Percentiles rank a stretch among this genome's conserved stretches.
Evolutionary conservation across 139 green algal genomes (phyloP).

Genomic region (Chlorella sp.): DNA sequence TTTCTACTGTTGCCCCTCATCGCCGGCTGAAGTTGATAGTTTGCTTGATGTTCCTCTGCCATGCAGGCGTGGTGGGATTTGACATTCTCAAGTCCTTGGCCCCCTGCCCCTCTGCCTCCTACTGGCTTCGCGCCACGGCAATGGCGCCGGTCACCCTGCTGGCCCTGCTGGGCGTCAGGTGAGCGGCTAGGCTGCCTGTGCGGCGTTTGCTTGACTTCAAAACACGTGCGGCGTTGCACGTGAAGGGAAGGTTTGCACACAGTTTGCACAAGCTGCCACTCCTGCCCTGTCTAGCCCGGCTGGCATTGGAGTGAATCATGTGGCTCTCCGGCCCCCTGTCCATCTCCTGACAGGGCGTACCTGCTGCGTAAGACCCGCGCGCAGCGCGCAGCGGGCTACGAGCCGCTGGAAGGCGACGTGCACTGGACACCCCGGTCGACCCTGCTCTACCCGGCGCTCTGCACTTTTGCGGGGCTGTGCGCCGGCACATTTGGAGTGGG

Average conservation of each 20-base stretch:
- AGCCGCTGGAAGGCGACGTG: constrained; percentile 43
- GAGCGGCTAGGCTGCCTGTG: too few relatives aligned
- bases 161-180: constrained; percentile 31
- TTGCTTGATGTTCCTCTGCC: not conserved
- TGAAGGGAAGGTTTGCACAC: not conserved
- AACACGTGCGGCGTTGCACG: too few relatives aligned
- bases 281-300: not conserved
- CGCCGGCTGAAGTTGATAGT: too few relatives aligned
- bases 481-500: constrained; percentile 74
- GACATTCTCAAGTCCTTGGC: constrained; percentile 38
- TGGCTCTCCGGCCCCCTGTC: not conserved
- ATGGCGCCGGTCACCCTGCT: constrained; percentile 48
- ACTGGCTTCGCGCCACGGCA: constrained; percentile 57
- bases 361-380: constrained; percentile 8
- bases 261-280: not conserved
- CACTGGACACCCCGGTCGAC: constrained; percentile 54
- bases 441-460: constrained; percentile 62
- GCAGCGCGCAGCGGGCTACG: not conserved
- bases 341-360: not conserved
- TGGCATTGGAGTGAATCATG: too few relatives aligned
- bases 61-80: constrained; percentile 37
- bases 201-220: too few relatives aligned
- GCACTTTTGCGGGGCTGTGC: constrained; percentile 63
- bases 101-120: constrained; percentile 48
- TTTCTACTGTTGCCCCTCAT: too few relatives aligned